Percentiles rank a stretch among this genome's conserved stretches.
Conservation (phyloP, 2,329 filamentous ascomycete genomes). For the Trichophyton benhamiae region DNA sequence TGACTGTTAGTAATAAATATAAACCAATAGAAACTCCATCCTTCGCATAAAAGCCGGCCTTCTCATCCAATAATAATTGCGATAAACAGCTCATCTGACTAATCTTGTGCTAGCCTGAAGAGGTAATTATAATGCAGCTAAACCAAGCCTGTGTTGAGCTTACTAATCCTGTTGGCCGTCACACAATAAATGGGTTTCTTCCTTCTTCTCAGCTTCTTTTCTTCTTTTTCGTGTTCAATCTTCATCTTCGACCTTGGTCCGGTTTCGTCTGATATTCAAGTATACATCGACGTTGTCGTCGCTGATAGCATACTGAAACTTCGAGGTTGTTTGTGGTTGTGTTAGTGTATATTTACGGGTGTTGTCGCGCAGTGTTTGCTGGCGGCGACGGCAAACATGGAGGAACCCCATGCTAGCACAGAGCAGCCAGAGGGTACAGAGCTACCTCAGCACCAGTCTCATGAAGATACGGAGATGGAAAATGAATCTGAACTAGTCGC, state of each 20-base stretch:
- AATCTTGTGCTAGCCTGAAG: neutral
- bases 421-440: neutral
- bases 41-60: neutral
- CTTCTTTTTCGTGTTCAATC: neutral
- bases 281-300: neutral
- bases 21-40: neutral
- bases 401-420: neutral
- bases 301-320: neutral
- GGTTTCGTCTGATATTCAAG: neutral
- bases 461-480: slow-evolving; percentile 9
- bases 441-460: neutral
- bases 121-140: neutral
- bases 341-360: neutral
- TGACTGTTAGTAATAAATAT: neutral
- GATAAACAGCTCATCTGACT: neutral
- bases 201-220: neutral
- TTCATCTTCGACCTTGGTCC: neutral
- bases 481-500: slow-evolving; percentile 3
- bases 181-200: slow-evolving; percentile 3
- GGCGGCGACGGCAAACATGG: neutral
- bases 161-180: neutral
- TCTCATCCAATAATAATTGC: neutral
- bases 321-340: neutral
- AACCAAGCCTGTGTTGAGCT: neutral
- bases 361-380: no score